These are phyloP conservation scores for Ascocoryne sarcoides DNA, from an alignment of 2,329 filamentous ascomycete species.

Conservation along the genomic window DNA sequence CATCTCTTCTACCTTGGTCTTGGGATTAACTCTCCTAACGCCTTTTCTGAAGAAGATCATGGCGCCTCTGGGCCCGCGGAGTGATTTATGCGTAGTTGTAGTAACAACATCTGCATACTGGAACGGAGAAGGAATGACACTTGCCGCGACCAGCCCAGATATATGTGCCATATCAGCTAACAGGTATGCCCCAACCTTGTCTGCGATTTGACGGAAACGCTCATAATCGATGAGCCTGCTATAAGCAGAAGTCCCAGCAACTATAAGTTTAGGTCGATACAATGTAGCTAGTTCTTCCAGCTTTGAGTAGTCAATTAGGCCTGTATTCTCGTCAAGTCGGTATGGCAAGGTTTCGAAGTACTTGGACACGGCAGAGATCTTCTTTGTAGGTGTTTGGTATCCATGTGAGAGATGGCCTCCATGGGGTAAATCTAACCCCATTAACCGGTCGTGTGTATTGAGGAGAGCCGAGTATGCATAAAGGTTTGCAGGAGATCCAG, in stretches of 20 bases:
- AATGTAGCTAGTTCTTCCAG: conserved; percentile 79
- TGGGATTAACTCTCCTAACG: conserved; percentile 71
- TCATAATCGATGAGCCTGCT: conserved; percentile 93
- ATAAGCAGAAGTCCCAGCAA: conserved; percentile 92
- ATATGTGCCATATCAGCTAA: conserved; percentile 97
- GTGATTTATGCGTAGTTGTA: conserved; percentile 95
- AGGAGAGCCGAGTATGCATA: conserved; percentile 90
- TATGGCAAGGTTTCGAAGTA: conserved; percentile 99
- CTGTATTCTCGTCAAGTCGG: conserved; percentile 80
- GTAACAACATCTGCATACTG: conserved; percentile 88
- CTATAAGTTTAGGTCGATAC: conserved; percentile 92
- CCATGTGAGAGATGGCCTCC: conserved; percentile 94
- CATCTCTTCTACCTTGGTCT: conserved; percentile 74
- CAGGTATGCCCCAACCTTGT: conserved; percentile 87
- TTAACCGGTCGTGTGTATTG: conserved; percentile 86
- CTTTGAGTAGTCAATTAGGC: conserved; percentile 89
- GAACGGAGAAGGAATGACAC: conserved; percentile 86
- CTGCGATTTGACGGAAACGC: conserved; percentile 80
- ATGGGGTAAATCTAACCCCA: conserved; percentile 94
- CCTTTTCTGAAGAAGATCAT: conserved; percentile 99
- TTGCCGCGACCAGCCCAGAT: conserved; percentile 85
- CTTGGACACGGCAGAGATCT: conserved; percentile 97
- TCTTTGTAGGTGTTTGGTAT: conserved; percentile 88
- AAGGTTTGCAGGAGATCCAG: conserved; percentile 60
- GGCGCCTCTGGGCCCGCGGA: conserved; percentile 88